These are phyloP conservation scores for Huiozyma sinensis DNA, from an alignment of 805 yeast genomes.

Conservation along the genomic window DNA sequence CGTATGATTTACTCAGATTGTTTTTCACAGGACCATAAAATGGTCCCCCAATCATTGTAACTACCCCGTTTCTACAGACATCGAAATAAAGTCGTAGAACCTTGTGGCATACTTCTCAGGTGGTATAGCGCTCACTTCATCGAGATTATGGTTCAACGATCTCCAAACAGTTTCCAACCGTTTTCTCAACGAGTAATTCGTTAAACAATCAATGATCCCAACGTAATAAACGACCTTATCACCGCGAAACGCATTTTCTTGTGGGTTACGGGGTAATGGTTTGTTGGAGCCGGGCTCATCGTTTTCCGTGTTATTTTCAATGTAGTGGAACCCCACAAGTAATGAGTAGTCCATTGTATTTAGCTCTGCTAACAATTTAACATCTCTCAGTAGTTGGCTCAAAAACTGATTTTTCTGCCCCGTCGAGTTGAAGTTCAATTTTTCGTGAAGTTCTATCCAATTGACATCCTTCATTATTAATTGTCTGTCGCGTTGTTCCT, in stretches of 20 bases:
- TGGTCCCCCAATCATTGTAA: too few species aligned
- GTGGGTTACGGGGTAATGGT: constrained; percentile 36
- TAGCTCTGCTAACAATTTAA: constrained; percentile 52
- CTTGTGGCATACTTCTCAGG: constrained; percentile 83
- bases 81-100: constrained; percentile 56
- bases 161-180: constrained; percentile 78
- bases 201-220: constrained; percentile 90
- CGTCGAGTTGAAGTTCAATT: constrained; percentile 62
- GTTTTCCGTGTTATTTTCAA: constrained; percentile 36
- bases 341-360: constrained; percentile 95
- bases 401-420: constrained; percentile 44
- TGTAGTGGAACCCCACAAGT: constrained; percentile 76
- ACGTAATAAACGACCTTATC: constrained; percentile 65
- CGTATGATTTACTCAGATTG: too few species aligned
- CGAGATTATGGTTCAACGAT: constrained; percentile 53
- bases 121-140: constrained; percentile 78
- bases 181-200: constrained; percentile 65
- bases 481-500: constrained; percentile 16
- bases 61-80: constrained; percentile 21
- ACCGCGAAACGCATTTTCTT: constrained; percentile 75
- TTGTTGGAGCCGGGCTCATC: background rate
- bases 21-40: too few species aligned
- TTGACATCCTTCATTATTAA: constrained; percentile 75
- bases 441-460: constrained; percentile 61
- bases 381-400: constrained; percentile 65